These are phyloP conservation scores for Boletales sp. DNA, from an alignment of 768 basidiomycete species.

Conservation along the genomic window DNA sequence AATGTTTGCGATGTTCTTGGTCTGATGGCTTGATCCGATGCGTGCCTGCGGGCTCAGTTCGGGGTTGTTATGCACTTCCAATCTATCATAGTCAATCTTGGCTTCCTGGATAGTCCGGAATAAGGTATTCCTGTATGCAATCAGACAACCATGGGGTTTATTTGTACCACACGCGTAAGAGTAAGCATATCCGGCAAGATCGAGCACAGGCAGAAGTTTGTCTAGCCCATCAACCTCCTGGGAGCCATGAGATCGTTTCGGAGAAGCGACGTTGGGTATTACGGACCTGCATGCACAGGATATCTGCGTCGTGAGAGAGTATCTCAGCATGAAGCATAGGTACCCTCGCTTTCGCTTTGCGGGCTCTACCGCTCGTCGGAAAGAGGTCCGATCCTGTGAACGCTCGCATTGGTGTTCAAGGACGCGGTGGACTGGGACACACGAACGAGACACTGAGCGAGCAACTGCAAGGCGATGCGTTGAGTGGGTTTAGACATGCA, in stretches of 20 bases:
- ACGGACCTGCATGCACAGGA: conserved; percentile 82
- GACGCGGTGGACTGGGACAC: conserved; percentile 31
- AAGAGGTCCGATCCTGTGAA: conserved; percentile 71
- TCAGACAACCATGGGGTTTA: conserved; percentile 85
- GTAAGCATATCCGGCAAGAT: conserved; percentile 59
- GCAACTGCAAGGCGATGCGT: conserved; percentile 43
- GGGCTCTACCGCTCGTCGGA: conserved; percentile 73
- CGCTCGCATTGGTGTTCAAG: not conserved
- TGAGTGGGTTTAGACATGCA: conserved; percentile 2
- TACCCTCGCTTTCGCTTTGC: conserved; percentile 70
- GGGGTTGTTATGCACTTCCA: conserved; percentile 44
- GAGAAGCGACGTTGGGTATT: not conserved
- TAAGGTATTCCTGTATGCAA: conserved; percentile 58
- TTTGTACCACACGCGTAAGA: conserved; percentile 64
- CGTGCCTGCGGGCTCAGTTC: conserved; percentile 30
- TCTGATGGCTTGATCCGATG: conserved; percentile 60
- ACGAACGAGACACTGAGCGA: conserved; percentile 81
- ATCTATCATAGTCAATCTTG: conserved; percentile 67
- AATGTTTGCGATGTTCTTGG: conserved; percentile 78
- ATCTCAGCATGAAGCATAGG: conserved; percentile 78
- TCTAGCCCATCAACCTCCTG: conserved; percentile 88
- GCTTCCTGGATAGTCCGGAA: conserved; percentile 47
- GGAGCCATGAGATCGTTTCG: not conserved
- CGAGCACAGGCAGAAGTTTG: conserved; percentile 64
- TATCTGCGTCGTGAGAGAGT: conserved; percentile 66